Evolutionary conservation across 2,329 filamentous ascomycete species (phyloP).

Genomic region (Clarireedia paspali): DNA sequence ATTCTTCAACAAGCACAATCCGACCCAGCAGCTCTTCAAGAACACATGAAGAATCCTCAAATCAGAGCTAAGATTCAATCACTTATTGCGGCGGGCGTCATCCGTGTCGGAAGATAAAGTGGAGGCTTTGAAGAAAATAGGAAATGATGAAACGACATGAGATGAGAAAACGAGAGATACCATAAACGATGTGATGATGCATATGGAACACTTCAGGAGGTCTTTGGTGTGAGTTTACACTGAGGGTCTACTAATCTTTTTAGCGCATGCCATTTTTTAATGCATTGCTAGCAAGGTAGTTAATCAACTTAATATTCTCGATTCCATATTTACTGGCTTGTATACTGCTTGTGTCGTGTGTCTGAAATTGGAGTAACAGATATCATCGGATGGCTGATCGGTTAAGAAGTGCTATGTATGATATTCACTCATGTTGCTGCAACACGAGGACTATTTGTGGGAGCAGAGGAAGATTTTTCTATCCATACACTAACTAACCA

Average conservation of each 20-base stretch:
- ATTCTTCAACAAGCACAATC: conserved; percentile 95
- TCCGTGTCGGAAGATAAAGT: conserved; percentile 55
- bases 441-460: too few relatives aligned
- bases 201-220: neutral
- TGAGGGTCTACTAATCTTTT: neutral
- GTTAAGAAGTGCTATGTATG: too few relatives aligned
- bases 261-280: neutral
- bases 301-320: neutral
- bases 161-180: neutral
- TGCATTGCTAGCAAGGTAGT: neutral
- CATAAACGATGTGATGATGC: neutral
- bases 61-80: conserved; percentile 79
- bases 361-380: neutral
- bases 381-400: too few relatives aligned
- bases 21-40: conserved; percentile 84
- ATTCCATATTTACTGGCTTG: neutral
- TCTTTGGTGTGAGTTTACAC: neutral
- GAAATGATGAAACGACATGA: neutral
- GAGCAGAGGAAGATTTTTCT: too few relatives aligned
- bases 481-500: too few relatives aligned
- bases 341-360: neutral
- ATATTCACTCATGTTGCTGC: too few relatives aligned
- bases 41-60: conserved; percentile 91
- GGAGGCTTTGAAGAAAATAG: neutral
- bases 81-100: conserved; percentile 62